Conservation (phyloP, 805 yeast species). For the Candida chilensis region DNA sequence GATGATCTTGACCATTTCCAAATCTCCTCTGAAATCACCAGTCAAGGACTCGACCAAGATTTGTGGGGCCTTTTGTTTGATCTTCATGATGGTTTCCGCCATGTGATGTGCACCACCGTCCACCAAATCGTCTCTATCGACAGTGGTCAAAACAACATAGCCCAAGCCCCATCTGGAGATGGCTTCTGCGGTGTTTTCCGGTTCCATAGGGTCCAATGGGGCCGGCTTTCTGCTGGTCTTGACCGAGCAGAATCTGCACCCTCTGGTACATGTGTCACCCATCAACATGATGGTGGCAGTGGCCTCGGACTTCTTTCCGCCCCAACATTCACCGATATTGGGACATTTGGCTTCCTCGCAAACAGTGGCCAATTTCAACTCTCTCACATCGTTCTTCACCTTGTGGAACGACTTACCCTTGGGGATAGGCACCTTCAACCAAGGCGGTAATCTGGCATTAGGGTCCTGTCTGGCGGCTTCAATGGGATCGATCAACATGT, state of each 20-base stretch:
- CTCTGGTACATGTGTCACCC: constrained; percentile 99
- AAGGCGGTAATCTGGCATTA: constrained; percentile 69
- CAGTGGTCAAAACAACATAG: constrained; percentile 94
- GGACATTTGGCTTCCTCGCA: constrained; percentile 99
- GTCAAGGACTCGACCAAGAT: constrained; percentile 87
- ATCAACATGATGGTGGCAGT: constrained; percentile 96
- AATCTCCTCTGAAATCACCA: constrained; percentile 93
- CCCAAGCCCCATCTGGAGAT: constrained; percentile 97
- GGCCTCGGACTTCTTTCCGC: constrained; percentile 89
- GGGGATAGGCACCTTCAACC: constrained; percentile 97
- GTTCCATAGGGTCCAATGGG: constrained; percentile 91
- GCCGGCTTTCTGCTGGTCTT: constrained; percentile 86
- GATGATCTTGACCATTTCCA: constrained; percentile 67
- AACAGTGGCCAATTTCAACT: constrained; percentile 85
- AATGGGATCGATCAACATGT: constrained; percentile 62
- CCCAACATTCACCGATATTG: constrained; percentile 99
- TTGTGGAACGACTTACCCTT: constrained; percentile 79
- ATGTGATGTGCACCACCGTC: constrained; percentile 95
- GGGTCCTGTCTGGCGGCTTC: constrained; percentile 64
- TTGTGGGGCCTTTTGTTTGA: constrained; percentile 83
- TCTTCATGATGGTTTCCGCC: constrained; percentile 76
- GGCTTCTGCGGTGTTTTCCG: constrained; percentile 96
- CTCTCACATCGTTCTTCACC: constrained; percentile 79
- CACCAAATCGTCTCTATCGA: constrained; percentile 87
- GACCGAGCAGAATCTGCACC: constrained; percentile 97